A percentile compares a stretch with the other conserved stretches of the same genome.
These are phyloP conservation scores for Raffaelea ambrosiae DNA, from an alignment of 2,329 filamentous ascomycete genomes.

Conservation along the genomic window DNA sequence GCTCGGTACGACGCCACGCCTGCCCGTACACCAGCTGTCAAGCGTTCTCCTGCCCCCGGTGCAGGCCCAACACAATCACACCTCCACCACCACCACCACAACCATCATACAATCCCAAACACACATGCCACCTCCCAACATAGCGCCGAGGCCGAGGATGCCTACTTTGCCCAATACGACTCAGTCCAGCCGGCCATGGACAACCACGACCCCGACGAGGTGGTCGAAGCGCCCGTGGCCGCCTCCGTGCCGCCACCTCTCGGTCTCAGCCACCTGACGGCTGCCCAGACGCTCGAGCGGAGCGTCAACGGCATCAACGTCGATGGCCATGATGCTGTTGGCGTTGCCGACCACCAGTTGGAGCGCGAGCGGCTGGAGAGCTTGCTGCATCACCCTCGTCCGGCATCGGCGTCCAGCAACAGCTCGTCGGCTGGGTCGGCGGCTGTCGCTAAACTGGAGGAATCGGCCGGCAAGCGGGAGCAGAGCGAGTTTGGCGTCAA, in stretches of 20 bases:
- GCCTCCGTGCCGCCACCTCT: slow-evolving; percentile 23
- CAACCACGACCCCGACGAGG: slow-evolving; percentile 70
- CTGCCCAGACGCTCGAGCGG: slow-evolving; percentile 14
- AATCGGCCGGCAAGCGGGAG: slow-evolving; percentile 45
- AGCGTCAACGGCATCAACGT: slow-evolving; percentile 31
- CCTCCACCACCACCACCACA: not conserved
- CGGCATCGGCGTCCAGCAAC: slow-evolving; percentile 49
- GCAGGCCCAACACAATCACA: slow-evolving; percentile 13
- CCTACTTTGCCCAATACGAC: slow-evolving; percentile 71
- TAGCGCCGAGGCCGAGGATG: slow-evolving; percentile 46
- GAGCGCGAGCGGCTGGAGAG: slow-evolving; percentile 27
- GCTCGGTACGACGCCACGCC: slow-evolving; percentile 67
- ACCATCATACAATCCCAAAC: too few relatives aligned
- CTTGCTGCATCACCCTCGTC: slow-evolving; percentile 49
- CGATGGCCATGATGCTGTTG: slow-evolving; percentile 23
- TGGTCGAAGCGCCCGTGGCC: slow-evolving; percentile 18
- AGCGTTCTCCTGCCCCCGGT: slow-evolving; percentile 53
- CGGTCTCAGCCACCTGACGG: slow-evolving; percentile 6
- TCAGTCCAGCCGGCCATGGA: slow-evolving; percentile 74
- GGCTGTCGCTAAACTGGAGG: slow-evolving; percentile 54
- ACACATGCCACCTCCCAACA: slow-evolving; percentile 10
- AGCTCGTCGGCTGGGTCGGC: slow-evolving; percentile 39
- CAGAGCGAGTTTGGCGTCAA: slow-evolving; percentile 65
- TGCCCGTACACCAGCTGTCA: slow-evolving; percentile 51
- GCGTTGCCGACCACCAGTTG: slow-evolving; percentile 22